Evolutionary conservation across 1,284 basidiomycete genomes (phyloP), one percentile per base, ranked within the genome.

Genomic region (Singerocomus inundabilis): DNA sequence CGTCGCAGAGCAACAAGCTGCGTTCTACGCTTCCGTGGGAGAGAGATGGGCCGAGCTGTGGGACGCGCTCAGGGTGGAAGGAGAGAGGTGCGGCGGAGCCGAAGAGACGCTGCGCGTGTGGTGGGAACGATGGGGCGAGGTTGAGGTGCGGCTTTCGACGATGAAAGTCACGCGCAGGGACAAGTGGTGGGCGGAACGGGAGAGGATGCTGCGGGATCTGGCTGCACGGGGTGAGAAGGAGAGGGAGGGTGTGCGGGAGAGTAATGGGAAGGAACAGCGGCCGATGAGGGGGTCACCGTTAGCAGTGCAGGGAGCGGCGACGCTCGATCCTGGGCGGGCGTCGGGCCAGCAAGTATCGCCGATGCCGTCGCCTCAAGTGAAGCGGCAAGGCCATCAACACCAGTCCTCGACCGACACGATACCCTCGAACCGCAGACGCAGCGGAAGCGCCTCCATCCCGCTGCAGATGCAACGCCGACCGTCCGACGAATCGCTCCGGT

Each of bases 11-110:
- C 75, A 80, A 55, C 87, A 91, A 64, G 72, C 72, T 3, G 63
- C 68, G 15, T 88, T 84, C 57, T 91, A 80, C 71, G 54, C 62
- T 21, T 77, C 78, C 34, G 75, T 84, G 6, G 72, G 77, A 36
- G 79, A 80, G 44, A 70, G 76, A 33, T 91, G 88, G 88, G 74
- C 73, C 1, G 81, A 82, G n/a, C 69, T 91, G 16, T 91, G 88
- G 88, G 84, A 89, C 49, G 85, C 85, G 58, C 71, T 91, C 36
- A 74, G 80, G 32, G 83, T 88, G 10, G 86, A 89, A 34, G 85
- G 82, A 6, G 87, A 88, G 70, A 72, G 80, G 63, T 84, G 83
- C 52, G 80, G 76, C 1, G 82, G 82, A 7, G 76, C 75, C 12
- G 76, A 74, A 1, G 84, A 88, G 69, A 88, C 86, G n/a, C 60